A percentile compares a stretch with the other conserved stretches of the same genome.
Evolutionary conservation across 2,329 filamentous ascomycete genomes (phyloP).

Genomic region (Nigrospora sphaerica): DNA sequence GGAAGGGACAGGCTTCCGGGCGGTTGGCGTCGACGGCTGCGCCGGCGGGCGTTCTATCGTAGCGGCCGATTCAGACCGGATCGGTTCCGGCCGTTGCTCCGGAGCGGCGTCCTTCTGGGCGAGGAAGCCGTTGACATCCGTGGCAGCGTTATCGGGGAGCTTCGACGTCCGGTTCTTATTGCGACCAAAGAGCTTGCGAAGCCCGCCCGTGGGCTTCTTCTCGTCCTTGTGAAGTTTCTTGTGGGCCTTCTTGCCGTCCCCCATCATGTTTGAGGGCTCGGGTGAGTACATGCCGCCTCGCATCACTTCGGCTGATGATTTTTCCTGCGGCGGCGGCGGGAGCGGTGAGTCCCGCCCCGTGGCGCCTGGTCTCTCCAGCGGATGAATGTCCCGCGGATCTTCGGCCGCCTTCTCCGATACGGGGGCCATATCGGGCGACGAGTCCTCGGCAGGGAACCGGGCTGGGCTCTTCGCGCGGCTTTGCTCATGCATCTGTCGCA

Average conservation of each 20-base stretch:
- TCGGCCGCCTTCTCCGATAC: constrained; percentile 31
- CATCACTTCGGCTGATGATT: constrained; percentile 23
- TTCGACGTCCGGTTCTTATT: constrained; percentile 54
- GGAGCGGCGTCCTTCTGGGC: constrained; percentile 26
- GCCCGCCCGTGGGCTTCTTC: constrained; percentile 35
- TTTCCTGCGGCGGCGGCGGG: constrained; percentile 29
- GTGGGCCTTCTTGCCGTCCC: constrained; percentile 34
- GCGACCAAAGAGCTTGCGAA: constrained; percentile 60
- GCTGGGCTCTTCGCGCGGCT: not conserved
- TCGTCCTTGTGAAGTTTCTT: constrained; percentile 50
- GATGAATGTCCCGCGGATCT: constrained; percentile 25
- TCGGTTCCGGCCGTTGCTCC: constrained; percentile 13
- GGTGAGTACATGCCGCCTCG: constrained; percentile 32
- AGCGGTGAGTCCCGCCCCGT: constrained; percentile 29
- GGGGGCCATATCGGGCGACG: constrained; percentile 12
- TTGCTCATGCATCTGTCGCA: constrained; percentile 6
- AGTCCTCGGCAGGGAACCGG: constrained; percentile 8
- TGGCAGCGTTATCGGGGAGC: constrained; percentile 44
- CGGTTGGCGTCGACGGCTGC: constrained; percentile 9
- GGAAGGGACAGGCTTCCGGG: not conserved
- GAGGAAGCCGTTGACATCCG: constrained; percentile 45
- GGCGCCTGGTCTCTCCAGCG: constrained; percentile 23
- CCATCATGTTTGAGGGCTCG: constrained; percentile 29
- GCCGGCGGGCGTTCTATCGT: constrained; percentile 7
- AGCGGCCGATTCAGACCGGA: constrained; percentile 13